phyloP scores from a whole-genome alignment of 2,329 filamentous ascomycete species.

The Penicillium brevicompactum region DNA sequence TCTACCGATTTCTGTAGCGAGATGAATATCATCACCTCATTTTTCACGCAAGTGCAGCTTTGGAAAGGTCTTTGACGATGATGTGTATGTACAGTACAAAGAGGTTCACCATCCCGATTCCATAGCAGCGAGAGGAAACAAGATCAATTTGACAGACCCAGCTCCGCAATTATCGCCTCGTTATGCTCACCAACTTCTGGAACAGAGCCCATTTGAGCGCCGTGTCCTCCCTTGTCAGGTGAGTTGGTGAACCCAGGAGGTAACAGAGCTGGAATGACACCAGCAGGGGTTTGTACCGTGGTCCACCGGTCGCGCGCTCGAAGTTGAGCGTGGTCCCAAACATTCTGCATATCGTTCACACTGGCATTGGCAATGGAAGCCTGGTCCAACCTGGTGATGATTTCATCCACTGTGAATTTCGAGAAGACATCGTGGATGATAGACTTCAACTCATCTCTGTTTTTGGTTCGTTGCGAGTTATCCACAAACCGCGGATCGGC shows the following conservation, averaged over 20 bases:
- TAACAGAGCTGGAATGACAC: conserved; percentile 52
- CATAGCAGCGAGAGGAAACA: not conserved
- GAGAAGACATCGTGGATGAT: conserved; percentile 52
- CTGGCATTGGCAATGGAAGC: conserved; percentile 59
- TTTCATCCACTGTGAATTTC: conserved; percentile 41
- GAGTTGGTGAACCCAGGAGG: conserved; percentile 49
- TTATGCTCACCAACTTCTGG: conserved; percentile 56
- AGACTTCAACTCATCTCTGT: conserved; percentile 49
- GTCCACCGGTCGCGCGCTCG: conserved; percentile 55
- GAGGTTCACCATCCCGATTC: too few relatives aligned
- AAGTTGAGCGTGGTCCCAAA: conserved; percentile 59
- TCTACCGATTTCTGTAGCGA: conserved; percentile 32
- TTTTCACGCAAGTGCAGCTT: too few relatives aligned
- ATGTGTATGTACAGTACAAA: too few relatives aligned
- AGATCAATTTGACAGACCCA: conserved; percentile 32
- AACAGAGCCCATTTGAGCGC: conserved; percentile 38
- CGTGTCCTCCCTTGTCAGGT: conserved; percentile 22
- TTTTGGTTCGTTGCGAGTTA: conserved; percentile 51
- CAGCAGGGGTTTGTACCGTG: conserved; percentile 51
- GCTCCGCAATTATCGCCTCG: conserved; percentile 48
- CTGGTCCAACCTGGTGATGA: conserved; percentile 47
- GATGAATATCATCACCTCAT: not conserved
- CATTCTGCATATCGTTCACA: conserved; percentile 57
- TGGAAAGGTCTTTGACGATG: too few relatives aligned
- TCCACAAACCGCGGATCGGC: conserved; percentile 51